Evolutionary conservation across 1,139 yeast species (phyloP), one percentile per base, ranked within the genome.

Genomic region (Suhomyces coccinellae): DNA sequence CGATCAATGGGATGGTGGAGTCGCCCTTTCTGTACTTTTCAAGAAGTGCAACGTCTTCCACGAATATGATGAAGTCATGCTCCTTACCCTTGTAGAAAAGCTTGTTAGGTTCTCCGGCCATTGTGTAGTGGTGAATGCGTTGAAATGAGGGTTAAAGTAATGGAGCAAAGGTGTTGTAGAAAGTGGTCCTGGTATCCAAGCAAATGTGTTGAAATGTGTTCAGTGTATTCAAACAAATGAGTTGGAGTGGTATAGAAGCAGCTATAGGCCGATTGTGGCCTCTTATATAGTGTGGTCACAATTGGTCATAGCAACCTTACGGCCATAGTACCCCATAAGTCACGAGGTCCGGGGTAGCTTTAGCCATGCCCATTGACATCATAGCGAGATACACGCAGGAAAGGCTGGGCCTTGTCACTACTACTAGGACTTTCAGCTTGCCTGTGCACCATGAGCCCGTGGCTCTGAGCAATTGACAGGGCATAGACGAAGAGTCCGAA

Each of bases 11-110:
- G 38, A 80, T 64, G 15, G 82, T 67, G 31, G 79, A 61, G 50
- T 77, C 75, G 36, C 82, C 81, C 38, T 73, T 70, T 48, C 66
- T 63, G 65, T 71, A 87, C 39, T 77, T 69, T 9, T 77, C 61
- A 33, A 75, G 74, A 7, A 71, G 70, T 2, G 75, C 79, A 13
- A 66, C 61, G 41, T 83, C 79, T 47, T 83, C 86, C 29, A 79
- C 77, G 62, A 85, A 85, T 36, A 85, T 75, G 40, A 83, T 69
- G 52, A 87, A 84, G 62, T 87, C 95, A 46, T 71, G 65, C 41
- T 72, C 75, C 16, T 61, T 50, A 49, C 96, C 95, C 63, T 83
- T 80, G 73, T 80, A 85, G 56, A 85, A 82, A 39, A 82, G 70
- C 62, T 77, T 82, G 51, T 59, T 56, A 28, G 56, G 54, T 37